Evolutionary conservation across 768 basidiomycete genomes (phyloP).

Genomic region (Epithele typhae): DNA sequence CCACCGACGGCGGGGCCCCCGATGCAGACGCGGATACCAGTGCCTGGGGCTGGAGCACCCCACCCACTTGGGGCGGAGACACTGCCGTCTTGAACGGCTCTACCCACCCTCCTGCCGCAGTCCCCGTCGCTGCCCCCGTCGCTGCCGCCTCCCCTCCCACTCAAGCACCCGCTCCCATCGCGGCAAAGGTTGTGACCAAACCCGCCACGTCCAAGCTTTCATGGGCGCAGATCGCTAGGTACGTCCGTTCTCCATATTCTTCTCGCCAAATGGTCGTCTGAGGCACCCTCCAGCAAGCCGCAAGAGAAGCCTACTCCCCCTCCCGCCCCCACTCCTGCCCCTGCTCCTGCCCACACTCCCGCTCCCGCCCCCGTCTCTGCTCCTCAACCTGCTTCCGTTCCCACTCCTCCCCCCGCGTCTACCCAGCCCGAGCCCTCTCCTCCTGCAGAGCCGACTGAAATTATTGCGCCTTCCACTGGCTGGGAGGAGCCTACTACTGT

Average conservation of each 20-base stretch:
- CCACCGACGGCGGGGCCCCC: slow-evolving; percentile 21
- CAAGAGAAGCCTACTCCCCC: slow-evolving; percentile 60
- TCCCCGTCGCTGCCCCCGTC: not conserved
- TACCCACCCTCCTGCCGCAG: slow-evolving; percentile 2
- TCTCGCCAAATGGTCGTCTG: too few relatives aligned
- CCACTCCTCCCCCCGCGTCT: slow-evolving; percentile 27
- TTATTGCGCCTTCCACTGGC: slow-evolving; percentile 13
- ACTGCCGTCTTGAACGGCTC: slow-evolving; percentile 24
- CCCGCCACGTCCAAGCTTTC: slow-evolving; percentile 76
- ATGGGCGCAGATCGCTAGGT: slow-evolving; percentile 86
- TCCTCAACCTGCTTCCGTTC: slow-evolving; percentile 20
- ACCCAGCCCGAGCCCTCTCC: slow-evolving; percentile 21
- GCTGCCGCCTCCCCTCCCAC: not conserved
- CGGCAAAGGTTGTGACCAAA: slow-evolving; percentile 37
- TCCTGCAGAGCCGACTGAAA: slow-evolving; percentile 16
- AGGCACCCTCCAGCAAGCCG: slow-evolving; percentile 34
- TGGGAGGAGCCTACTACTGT: slow-evolving; percentile 37
- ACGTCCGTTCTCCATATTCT: slow-evolving; percentile 21
- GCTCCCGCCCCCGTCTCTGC: slow-evolving; percentile 27
- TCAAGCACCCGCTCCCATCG: slow-evolving; percentile 14
- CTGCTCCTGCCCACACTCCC: too few relatives aligned
- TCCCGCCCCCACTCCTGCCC: slow-evolving; percentile 25
- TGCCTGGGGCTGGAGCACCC: slow-evolving; percentile 25
- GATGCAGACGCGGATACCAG: slow-evolving; percentile 29
- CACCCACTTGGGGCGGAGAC: slow-evolving; percentile 26